Evolutionary conservation across 139 green algal genomes (phyloP).

Genomic region (Tetradesmus lagerheimii): DNA sequence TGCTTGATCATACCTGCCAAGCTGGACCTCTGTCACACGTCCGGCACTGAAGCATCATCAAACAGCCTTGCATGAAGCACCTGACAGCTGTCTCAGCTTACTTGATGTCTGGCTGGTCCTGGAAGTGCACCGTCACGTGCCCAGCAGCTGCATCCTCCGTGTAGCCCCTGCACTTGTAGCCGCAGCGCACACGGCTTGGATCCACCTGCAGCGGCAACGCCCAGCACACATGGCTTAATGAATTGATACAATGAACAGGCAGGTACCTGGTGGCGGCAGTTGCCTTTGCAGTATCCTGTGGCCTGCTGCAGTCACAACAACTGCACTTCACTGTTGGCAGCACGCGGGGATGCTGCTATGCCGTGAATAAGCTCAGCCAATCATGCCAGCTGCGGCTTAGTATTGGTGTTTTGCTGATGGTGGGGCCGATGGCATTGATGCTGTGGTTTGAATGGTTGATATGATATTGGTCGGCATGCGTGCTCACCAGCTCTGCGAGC

Average conservation of each 20-base stretch:
- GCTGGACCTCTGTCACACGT: background rate
- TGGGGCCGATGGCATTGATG: too few relatives aligned
- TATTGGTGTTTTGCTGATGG: too few relatives aligned
- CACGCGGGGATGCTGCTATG: too few relatives aligned
- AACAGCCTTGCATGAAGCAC: background rate
- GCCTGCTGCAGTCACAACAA: too few relatives aligned
- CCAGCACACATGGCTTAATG: background rate
- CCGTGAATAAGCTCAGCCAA: too few relatives aligned
- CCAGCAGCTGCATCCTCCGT: conserved; percentile 22
- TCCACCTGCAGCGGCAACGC: conserved; percentile 12
- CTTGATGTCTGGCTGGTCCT: conserved; percentile 50
- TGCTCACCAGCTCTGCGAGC: conserved; percentile 29
- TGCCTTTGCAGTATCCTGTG: too few relatives aligned
- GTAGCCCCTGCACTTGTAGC: conserved; percentile 47
- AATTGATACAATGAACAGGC: background rate
- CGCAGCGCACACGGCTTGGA: conserved; percentile 46
- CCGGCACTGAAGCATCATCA: background rate
- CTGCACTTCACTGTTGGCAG: too few relatives aligned
- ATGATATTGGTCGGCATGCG: too few relatives aligned
- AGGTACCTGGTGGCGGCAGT: background rate
- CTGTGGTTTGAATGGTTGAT: too few relatives aligned
- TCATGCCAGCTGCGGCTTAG: too few relatives aligned
- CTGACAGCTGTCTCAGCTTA: background rate
- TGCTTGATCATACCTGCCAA: background rate
- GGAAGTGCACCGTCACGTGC: conserved; percentile 40